Evolutionary conservation across 2,329 filamentous ascomycete genomes (phyloP), one percentile per base, ranked within the genome.

Genomic region (Venturia asperata): DNA sequence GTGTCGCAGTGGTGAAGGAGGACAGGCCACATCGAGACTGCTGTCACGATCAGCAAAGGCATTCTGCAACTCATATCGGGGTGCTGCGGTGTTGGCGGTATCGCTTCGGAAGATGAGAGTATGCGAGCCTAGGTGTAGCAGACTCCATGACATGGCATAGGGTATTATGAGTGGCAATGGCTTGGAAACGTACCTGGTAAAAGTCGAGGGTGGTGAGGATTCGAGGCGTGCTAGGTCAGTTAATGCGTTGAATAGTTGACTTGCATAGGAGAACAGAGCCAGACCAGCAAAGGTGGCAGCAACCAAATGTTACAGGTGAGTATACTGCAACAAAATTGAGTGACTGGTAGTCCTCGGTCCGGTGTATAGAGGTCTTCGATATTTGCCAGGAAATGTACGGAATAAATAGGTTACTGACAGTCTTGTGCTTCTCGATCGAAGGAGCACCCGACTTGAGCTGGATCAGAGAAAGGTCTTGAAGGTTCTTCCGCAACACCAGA

Each of bases 1-100:
- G 64, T 63, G 62, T 69, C 67, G 71, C 76, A 77, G 68, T 74
- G 71, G 70, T 77, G 75, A 39, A 72, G 68, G 64, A 77, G 71
- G 60, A 75, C 69, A 52, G 75, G 73, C 63, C 72, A 73, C 75
- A 77, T 77, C 56, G 41, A 21, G 27, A 52, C 37, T 64, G n/a
- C 30, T 21, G 21, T 27, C 24, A 21, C 9, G 9, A 21, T 52
- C 24, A 52, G 10, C 47, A 52, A 52, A 52, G 10, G 24, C 17
- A n/a, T 61, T 6, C 39, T 60, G 6, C n/a, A 49, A 24, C 7
- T 49, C n/a, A 49, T 9, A 21, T 21, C 21, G 24, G n/a, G 7
- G 45, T 11, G 45, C 45, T 24, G 45, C n/a, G n/a, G 11, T 24
- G 10, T 9, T 24, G 9, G n/a, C 45, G n/a, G 21, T n/a, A 10